phyloP scores from a whole-genome alignment of 1,284 basidiomycete genomes.

The Leccinum griseonigrum region DNA sequence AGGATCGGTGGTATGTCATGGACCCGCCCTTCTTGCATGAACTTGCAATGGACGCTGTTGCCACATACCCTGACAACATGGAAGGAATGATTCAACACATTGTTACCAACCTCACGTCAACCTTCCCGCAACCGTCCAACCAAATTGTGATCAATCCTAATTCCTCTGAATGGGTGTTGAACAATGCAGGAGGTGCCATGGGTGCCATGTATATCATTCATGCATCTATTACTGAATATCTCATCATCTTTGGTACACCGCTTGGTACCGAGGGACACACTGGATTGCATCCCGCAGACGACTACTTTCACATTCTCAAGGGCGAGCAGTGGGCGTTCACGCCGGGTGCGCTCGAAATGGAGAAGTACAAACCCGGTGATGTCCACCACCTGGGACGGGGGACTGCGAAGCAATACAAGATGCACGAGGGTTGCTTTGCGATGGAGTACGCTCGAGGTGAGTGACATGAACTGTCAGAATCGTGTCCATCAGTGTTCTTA shows the following conservation, averaged over 20 bases:
- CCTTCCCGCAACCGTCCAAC: constrained; percentile 48
- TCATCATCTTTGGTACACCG: constrained; percentile 95
- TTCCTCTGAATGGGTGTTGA: constrained; percentile 90
- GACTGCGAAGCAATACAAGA: constrained; percentile 93
- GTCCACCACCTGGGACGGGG: constrained; percentile 86
- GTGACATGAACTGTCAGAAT: constrained; percentile 9
- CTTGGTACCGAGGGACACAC: constrained; percentile 96
- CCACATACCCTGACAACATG: constrained; percentile 57
- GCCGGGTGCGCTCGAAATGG: constrained; percentile 79
- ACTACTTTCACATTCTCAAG: constrained; percentile 94
- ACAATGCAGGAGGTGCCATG: constrained; percentile 98
- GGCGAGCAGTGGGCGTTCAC: constrained; percentile 93
- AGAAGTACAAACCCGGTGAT: constrained; percentile 81
- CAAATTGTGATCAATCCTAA: constrained; percentile 61
- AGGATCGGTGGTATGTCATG: constrained; percentile 71
- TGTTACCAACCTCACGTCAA: constrained; percentile 67
- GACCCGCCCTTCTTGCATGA: constrained; percentile 63
- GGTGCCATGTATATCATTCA: constrained; percentile 98
- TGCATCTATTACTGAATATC: constrained; percentile 90
- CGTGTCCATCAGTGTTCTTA: neutral
- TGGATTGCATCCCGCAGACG: constrained; percentile 92
- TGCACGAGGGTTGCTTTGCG: constrained; percentile 94
- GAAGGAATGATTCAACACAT: constrained; percentile 76
- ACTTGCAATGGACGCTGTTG: constrained; percentile 71
- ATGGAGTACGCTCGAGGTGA: constrained; percentile 91